Evolutionary conservation across 2,329 filamentous ascomycete genomes (phyloP).

Genomic region (Verticillium zaregamsianum): DNA sequence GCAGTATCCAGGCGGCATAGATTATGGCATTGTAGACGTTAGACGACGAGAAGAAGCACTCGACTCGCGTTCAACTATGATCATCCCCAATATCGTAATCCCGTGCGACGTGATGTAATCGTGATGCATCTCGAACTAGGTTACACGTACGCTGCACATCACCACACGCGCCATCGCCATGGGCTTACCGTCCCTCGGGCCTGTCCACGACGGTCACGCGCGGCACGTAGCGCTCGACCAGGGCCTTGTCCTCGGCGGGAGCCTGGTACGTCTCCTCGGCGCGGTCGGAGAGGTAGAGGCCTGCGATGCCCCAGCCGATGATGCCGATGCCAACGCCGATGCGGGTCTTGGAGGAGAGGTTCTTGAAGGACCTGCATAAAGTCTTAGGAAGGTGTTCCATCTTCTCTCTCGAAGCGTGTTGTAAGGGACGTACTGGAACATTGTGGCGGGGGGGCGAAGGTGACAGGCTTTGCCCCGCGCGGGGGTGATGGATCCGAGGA

Average conservation of each 20-base stretch:
- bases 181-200: conserved; percentile 16
- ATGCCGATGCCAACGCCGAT: conserved; percentile 68
- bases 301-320: conserved; percentile 70
- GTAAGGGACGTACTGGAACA: neutral
- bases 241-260: conserved; percentile 67
- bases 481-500: neutral
- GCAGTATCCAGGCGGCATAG: neutral
- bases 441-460: neutral
- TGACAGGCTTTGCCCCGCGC: neutral
- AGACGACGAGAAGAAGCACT: neutral
- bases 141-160: no score
- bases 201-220: conserved; percentile 58
- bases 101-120: neutral
- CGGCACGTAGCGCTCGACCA: conserved; percentile 57
- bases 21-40: neutral
- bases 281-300: conserved; percentile 68
- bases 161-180: no score
- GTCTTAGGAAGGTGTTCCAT: conserved; percentile 36
- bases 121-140: neutral
- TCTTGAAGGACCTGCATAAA: conserved; percentile 48
- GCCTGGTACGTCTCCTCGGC: conserved; percentile 70
- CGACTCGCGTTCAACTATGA: neutral
- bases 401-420: neutral
- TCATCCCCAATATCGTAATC: neutral
- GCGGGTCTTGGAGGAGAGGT: conserved; percentile 66